These are phyloP conservation scores for Jatropha curcas DNA, from an alignment of 345 rosid genomes.

Conservation along the genomic window DNA sequence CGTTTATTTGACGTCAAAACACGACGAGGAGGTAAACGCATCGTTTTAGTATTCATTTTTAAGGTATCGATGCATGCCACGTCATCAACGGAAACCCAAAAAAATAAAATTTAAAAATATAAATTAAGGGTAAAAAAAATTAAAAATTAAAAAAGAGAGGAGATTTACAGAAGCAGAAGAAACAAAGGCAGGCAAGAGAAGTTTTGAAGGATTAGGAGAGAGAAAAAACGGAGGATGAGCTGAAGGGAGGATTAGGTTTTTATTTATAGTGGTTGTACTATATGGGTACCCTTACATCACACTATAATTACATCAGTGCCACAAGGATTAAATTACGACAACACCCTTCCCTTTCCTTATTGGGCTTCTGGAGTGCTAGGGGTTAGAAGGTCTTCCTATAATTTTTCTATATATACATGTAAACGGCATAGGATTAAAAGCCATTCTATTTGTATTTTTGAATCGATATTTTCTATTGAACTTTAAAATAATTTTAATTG, in stretches of 20 bases:
- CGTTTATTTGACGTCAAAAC: conserved; percentile 62
- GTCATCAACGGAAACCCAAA: conserved; percentile 21
- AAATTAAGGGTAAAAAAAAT: neutral
- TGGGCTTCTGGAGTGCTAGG: neutral
- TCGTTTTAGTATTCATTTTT: conserved; percentile 63
- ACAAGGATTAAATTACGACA: neutral
- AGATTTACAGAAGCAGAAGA: neutral
- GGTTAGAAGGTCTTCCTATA: no score
- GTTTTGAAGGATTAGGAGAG: neutral
- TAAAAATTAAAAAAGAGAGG: neutral
- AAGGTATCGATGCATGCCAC: conserved; percentile 58
- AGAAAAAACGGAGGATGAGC: neutral
- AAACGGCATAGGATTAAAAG: no score
- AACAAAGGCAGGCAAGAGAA: neutral
- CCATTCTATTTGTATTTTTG: no score
- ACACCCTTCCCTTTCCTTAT: neutral
- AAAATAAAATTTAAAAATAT: neutral
- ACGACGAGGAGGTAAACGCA: conserved; percentile 88
- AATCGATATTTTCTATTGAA: no score
- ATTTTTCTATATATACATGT: no score
- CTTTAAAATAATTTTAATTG: no score
- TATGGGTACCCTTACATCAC: neutral
- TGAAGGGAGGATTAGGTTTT: accelerated
- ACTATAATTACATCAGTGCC: neutral
- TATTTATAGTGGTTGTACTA: neutral